Base-by-base conservation (phyloP, 352 stramenopile species). In the Nothophytophthora sp. region DNA sequence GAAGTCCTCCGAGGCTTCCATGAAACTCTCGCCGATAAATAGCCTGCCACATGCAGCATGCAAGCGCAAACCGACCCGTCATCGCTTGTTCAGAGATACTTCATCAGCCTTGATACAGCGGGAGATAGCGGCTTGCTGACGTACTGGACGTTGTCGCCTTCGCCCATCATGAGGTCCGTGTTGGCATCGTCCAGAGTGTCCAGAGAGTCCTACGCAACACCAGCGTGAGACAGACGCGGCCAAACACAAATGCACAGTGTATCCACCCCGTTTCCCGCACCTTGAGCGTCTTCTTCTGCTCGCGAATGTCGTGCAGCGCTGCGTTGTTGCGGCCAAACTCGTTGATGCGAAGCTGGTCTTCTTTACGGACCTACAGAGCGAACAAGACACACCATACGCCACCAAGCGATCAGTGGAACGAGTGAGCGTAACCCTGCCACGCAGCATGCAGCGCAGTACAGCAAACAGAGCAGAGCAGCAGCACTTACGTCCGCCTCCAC, bases 331-430 rank as follows among this genome's bases (percentile, higher is more conserved):
- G 78, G 50, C 95, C 96, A 72, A 99, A 99, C 67, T 98, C 93
- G 72, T 99, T 99, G 64, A 99, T 99, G 39, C 87, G 84, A 60
- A 98, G 66, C 78, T 99, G 96, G 77, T 99, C 96, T 73, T 98
- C 91, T 53, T 86, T 83, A 42, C 94, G 89, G 43, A 99, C 96
- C 88, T 99, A 56, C n/a, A 40, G 35, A 8, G 50, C 24, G 10
- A 16, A 40, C 30, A 52, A 29, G 16, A n/a, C 29, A 15, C 5
- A n/a, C 27, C n/a, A n/a, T n/a, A n/a, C n/a, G n/a, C n/a, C n/a
- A n/a, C n/a, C n/a, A n/a, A n/a, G n/a, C n/a, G n/a, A n/a, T n/a
- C n/a, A n/a, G n/a, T n/a, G n/a, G n/a, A n/a, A n/a, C n/a, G n/a
- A n/a, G n/a, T n/a, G n/a, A n/a, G n/a, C n/a, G n/a, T n/a, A n/a